These are phyloP conservation scores for Russula sp. DNA, from an alignment of 768 basidiomycete genomes.

Conservation along the genomic window DNA sequence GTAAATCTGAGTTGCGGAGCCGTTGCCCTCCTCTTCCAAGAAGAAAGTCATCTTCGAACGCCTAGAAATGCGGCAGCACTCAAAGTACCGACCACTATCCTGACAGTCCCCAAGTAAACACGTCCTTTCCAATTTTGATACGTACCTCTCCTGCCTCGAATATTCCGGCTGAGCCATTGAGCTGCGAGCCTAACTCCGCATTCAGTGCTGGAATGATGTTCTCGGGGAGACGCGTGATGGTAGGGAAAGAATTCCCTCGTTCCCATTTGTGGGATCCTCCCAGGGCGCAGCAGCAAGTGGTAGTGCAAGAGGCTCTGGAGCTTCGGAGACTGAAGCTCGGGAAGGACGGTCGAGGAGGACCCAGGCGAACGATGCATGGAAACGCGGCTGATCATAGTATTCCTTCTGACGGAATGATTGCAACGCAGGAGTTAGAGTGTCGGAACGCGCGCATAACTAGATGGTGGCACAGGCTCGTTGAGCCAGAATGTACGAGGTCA, in stretches of 20 bases:
- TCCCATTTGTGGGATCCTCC: slow-evolving; percentile 8
- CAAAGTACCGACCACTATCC: neutral
- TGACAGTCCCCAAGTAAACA: slow-evolving; percentile 1
- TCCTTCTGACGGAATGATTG: slow-evolving; percentile 60
- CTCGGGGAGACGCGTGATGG: neutral
- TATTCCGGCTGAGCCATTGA: neutral
- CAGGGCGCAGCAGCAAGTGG: neutral
- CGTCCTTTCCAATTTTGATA: slow-evolving; percentile 11
- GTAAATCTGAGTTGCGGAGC: too few species aligned
- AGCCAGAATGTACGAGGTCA: neutral
- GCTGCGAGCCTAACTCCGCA: neutral
- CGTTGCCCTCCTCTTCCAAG: too few species aligned
- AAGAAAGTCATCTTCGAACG: too few species aligned
- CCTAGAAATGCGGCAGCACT: neutral
- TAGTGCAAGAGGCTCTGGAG: neutral
- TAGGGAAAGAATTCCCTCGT: neutral
- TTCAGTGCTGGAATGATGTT: slow-evolving; percentile 7
- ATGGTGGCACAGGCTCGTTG: slow-evolving; percentile 9
- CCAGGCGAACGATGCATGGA: slow-evolving; percentile 91
- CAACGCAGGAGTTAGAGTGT: slow-evolving; percentile 54
- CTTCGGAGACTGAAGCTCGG: neutral
- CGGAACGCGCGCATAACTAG: slow-evolving; percentile 56
- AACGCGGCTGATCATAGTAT: slow-evolving; percentile 77
- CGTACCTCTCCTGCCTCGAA: slow-evolving; percentile 6
- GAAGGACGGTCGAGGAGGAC: slow-evolving; percentile 47